A percentile compares a stretch with the other conserved stretches of the same genome.
phyloP scores from a whole-genome alignment of 371 early-diverging fungal species.

The Gilbertella persicaria region DNA sequence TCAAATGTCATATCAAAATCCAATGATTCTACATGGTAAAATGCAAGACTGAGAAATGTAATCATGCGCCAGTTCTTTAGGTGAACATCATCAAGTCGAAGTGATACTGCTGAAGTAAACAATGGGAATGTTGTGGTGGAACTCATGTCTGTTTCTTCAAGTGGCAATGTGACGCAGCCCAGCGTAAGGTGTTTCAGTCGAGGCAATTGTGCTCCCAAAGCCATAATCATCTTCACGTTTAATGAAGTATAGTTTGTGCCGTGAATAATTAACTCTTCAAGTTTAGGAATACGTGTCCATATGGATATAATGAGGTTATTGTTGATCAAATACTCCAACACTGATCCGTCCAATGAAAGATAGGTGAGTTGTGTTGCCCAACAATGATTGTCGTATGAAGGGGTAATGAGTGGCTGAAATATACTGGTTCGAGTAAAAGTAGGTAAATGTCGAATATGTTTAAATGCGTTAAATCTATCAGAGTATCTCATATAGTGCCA shows the following conservation, averaged over 20 bases:
- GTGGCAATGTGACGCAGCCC: slow-evolving; percentile 18
- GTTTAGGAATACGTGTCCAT: slow-evolving; percentile 20
- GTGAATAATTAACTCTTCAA: slow-evolving; percentile 12
- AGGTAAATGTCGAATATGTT: slow-evolving; percentile 15
- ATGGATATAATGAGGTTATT: slow-evolving; percentile 13
- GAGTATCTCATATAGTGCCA: slow-evolving; percentile 26
- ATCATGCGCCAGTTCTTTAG: slow-evolving; percentile 24
- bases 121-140: slow-evolving; percentile 21
- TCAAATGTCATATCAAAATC: slow-evolving; percentile 33
- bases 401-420: slow-evolving; percentile 5
- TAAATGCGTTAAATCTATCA: not conserved
- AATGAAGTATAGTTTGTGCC: slow-evolving; percentile 13
- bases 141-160: slow-evolving; percentile 18
- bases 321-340: slow-evolving; percentile 5
- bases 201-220: slow-evolving; percentile 24
- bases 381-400: not conserved
- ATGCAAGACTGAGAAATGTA: slow-evolving; percentile 25
- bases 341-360: slow-evolving; percentile 20
- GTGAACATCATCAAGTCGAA: slow-evolving; percentile 25
- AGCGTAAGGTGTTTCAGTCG: slow-evolving; percentile 18
- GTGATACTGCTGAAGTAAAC: slow-evolving; percentile 16
- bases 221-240: slow-evolving; percentile 24
- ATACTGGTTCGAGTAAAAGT: slow-evolving; percentile 1
- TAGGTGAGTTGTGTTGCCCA: slow-evolving; percentile 18
- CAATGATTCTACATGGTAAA: slow-evolving; percentile 22